Percentiles rank a stretch among this genome's conserved stretches.
phyloP scores from a whole-genome alignment of 371 early-diverging fungal genomes.

The Globomyces sp. region DNA sequence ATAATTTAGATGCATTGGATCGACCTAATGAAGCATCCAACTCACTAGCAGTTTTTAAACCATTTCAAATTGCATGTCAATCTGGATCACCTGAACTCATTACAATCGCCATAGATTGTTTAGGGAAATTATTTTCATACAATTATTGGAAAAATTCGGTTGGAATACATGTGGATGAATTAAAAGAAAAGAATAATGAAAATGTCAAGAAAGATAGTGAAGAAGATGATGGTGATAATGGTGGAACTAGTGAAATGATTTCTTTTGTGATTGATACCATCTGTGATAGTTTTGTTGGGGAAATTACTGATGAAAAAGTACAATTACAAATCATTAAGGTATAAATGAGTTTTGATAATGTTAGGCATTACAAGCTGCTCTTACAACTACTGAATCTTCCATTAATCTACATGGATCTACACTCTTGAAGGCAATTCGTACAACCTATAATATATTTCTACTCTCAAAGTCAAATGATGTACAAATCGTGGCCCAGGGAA shows the following conservation, averaged over 20 bases:
- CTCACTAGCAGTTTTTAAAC: conserved; percentile 32
- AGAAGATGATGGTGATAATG: conserved; percentile 12
- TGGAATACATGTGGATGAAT: conserved; percentile 1
- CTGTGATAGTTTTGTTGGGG: conserved; percentile 46
- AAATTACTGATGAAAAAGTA: conserved; percentile 71
- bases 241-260: conserved; percentile 31
- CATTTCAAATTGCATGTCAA: conserved; percentile 52
- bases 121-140: conserved; percentile 56
- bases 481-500: conserved; percentile 84
- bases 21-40: neutral
- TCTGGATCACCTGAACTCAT: conserved; percentile 40
- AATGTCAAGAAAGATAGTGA: conserved; percentile 8
- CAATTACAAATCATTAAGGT: conserved; percentile 76
- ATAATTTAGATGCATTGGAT: neutral
- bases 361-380: conserved; percentile 80
- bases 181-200: conserved; percentile 1
- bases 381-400: conserved; percentile 59
- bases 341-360: conserved; percentile 24
- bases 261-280: conserved; percentile 48
- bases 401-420: conserved; percentile 70
- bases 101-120: conserved; percentile 51
- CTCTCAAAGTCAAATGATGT: conserved; percentile 67
- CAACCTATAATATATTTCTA: conserved; percentile 55
- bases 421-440: conserved; percentile 76
- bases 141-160: conserved; percentile 49